Percentiles rank a stretch among this genome's conserved stretches.
phyloP scores from a whole-genome alignment of 2,329 filamentous ascomycete genomes.

The Alternaria novae-zelandiae region DNA sequence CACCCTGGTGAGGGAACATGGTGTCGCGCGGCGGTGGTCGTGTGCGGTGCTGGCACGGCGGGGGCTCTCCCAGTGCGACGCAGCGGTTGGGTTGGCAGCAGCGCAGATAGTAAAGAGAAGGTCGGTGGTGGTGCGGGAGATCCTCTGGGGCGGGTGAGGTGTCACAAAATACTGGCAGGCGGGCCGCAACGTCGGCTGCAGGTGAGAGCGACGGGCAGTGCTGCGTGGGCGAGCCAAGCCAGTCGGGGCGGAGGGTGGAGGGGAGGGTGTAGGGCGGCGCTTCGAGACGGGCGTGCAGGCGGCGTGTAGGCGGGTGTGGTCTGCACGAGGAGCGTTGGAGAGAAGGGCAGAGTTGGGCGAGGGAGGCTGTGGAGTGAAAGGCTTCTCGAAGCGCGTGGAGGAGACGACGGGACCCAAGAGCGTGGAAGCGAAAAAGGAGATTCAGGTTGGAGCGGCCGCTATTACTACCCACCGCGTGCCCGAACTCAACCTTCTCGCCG shows the following conservation, averaged over 20 bases:
- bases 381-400: slow-evolving; percentile 43
- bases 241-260: slow-evolving; percentile 1
- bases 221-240: slow-evolving; percentile 17
- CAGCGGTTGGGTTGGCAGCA: slow-evolving; percentile 1
- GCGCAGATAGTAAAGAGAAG: not conserved
- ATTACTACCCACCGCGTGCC: slow-evolving; percentile 40
- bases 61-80: slow-evolving; percentile 29
- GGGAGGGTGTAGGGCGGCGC: slow-evolving; percentile 3
- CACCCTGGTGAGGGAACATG: slow-evolving; percentile 47
- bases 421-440: slow-evolving; percentile 45
- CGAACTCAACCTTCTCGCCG: slow-evolving; percentile 37
- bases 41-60: slow-evolving; percentile 36
- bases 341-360: not conserved
- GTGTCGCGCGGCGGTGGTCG: slow-evolving; percentile 2
- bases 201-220: slow-evolving; percentile 30
- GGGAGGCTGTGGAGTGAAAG: slow-evolving; percentile 23
- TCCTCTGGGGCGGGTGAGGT: slow-evolving; percentile 36
- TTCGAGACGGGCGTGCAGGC: not conserved
- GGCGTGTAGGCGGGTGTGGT: not conserved
- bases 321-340: not conserved
- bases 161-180: slow-evolving; percentile 35
- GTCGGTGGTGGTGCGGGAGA: slow-evolving; percentile 29
- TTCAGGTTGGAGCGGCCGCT: slow-evolving; percentile 41
- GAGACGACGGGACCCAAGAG: slow-evolving; percentile 40
- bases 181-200: slow-evolving; percentile 44